Percentiles rank a stretch among this genome's conserved stretches.
Conservation (phyloP, 2,329 filamentous ascomycete species). For the Aspergillus sp. region DNA sequence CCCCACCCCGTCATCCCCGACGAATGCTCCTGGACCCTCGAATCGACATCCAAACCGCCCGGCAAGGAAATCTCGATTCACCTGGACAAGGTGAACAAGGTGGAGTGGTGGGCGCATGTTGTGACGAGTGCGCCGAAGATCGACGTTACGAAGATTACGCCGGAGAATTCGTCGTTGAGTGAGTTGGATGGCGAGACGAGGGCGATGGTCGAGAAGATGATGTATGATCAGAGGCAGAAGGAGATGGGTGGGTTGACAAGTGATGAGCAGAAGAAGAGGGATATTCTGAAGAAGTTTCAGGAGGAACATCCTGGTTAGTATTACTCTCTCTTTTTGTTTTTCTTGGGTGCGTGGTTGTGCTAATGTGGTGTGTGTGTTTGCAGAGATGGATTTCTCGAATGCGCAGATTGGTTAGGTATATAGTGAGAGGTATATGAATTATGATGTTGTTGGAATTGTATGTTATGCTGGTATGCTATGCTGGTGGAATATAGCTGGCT, state of each 20-base stretch:
- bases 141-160: constrained; percentile 91
- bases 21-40: constrained; percentile 93
- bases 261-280: constrained; percentile 92
- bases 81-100: constrained; percentile 93
- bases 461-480: neutral
- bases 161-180: constrained; percentile 86
- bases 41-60: constrained; percentile 57
- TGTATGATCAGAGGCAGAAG: constrained; percentile 98
- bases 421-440: constrained; percentile 22
- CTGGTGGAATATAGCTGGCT: neutral
- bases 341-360: neutral
- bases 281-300: constrained; percentile 93
- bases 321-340: neutral
- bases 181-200: constrained; percentile 94
- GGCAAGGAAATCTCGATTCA: constrained; percentile 80
- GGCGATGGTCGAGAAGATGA: constrained; percentile 99
- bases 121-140: constrained; percentile 84
- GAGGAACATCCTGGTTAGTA: constrained; percentile 62
- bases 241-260: constrained; percentile 84
- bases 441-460: neutral
- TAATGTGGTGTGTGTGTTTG: constrained; percentile 5
- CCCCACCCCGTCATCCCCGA: constrained; percentile 77
- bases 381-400: constrained; percentile 69
- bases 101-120: constrained; percentile 98
- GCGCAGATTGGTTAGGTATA: constrained; percentile 58